Percentiles rank a stretch among this genome's conserved stretches.
Conservation (phyloP, 129 eudicot genomes). For the Ambrosia trifida region DNA sequence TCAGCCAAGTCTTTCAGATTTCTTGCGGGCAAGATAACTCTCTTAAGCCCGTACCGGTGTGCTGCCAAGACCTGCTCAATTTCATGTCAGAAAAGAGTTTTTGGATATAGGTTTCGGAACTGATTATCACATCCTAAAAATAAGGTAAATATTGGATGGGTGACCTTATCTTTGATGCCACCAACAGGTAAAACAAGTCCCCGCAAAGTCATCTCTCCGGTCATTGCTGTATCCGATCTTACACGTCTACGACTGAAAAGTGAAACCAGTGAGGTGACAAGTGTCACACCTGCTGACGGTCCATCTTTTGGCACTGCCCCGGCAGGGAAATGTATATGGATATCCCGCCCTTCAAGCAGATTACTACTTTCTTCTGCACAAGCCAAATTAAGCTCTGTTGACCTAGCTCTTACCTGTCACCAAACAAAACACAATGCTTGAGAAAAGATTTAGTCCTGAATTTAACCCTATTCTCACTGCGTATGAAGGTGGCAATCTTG, state of each 20-base stretch:
- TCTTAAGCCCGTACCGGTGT: conserved; percentile 86
- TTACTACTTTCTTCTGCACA: conserved; percentile 48
- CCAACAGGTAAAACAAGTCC: conserved; percentile 95
- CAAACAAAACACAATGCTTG: not conserved
- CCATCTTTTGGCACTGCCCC: conserved; percentile 99
- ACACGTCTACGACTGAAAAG: conserved; percentile 68
- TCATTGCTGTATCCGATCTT: conserved; percentile 95
- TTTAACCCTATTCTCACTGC: not conserved
- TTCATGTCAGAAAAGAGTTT: not conserved
- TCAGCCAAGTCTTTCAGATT: conserved; percentile 86
- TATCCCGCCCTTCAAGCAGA: conserved; percentile 74
- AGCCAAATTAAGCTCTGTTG: conserved; percentile 72
- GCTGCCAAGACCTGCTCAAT: conserved; percentile 86
- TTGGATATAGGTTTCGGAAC: too few relatives aligned
- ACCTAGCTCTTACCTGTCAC: conserved; percentile 78
- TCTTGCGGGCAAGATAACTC: conserved; percentile 91
- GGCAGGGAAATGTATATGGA: conserved; percentile 97
- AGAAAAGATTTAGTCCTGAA: too few relatives aligned
- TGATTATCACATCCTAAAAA: too few relatives aligned
- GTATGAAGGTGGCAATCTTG: not conserved
- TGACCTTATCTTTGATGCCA: conserved; percentile 92
- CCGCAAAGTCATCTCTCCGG: conserved; percentile 90
- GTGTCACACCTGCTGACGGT: conserved; percentile 98
- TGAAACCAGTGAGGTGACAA: conserved; percentile 90
- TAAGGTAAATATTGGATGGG: conserved; percentile 1